Evolutionary conservation across 2,329 filamentous ascomycete genomes (phyloP), one percentile per base, ranked within the genome.

Genomic region (Aspergillus sojae): DNA sequence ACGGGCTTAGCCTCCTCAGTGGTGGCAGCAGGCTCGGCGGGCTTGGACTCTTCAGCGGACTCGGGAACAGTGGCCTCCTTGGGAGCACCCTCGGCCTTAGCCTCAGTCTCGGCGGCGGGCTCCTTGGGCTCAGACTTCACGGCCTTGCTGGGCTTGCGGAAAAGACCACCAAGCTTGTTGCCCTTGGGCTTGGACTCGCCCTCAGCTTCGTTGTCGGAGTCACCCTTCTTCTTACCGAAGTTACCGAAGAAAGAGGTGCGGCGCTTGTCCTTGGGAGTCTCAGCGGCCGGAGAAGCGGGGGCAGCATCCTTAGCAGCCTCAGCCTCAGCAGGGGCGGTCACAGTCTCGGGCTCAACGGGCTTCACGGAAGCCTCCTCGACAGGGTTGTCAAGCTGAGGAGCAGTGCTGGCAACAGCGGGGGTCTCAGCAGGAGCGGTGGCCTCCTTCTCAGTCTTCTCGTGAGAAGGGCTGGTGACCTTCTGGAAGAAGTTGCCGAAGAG

Each of bases 401-500:
- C 81, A 63, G 80, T 81, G 71, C 79, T 80, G 60, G 84, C 80
- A 54, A 82, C 81, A 54, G 79, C 65, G 5, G 79, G 74, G 62
- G 77, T 75, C 71, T 83, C 82, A 56, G 80, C 75, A 50, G 81
- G 79, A 58, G 84, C 80, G 70, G 83, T 79, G 53, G 75, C 76
- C 65, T 84, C 81, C 71, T 81, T 81, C 71, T 83, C 80, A 16
- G 77, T 74, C 74, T 82, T 82, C 74, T 82, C 80, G 53, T 78
- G 74, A 60, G 75, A 75, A 36, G 80, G 79, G 75, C 77, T 81
- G 65, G 75, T 73, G 57, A 81, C 78, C 85, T 94, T 94, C 86
- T 92, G 91, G 80, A 85, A 86, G 76, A 92, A 88, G 74, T 88
- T 89, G 72, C 88, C 88, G 80, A 96, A 96, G 74, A 94, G 89